Evolutionary conservation across 1,284 basidiomycete genomes (phyloP).

Genomic region (Mrakiaceae sp.): DNA sequence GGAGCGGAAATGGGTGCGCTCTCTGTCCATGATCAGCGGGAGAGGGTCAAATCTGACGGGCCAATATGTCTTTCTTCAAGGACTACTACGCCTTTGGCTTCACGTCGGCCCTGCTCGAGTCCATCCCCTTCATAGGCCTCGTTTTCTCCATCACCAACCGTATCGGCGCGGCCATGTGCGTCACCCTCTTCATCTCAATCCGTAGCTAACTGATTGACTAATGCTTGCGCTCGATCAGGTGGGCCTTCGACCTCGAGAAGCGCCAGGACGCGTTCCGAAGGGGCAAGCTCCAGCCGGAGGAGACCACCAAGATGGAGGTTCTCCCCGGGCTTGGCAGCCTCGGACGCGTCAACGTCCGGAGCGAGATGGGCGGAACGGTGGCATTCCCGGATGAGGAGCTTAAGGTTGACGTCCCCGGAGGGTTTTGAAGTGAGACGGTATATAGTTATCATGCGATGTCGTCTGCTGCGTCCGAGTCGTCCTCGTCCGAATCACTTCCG

Average conservation of each 20-base stretch:
- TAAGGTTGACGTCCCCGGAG: no score
- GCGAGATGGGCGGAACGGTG: neutral
- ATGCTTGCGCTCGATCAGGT: constrained; percentile 60
- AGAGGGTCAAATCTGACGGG: no score
- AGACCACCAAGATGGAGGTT: neutral
- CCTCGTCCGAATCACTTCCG: constrained; percentile 9
- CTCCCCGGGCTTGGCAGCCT: neutral
- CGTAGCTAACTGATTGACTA: neutral
- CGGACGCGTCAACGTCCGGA: constrained; percentile 10
- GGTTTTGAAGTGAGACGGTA: no score
- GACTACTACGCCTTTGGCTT: constrained; percentile 54
- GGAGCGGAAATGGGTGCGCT: constrained; percentile 58
- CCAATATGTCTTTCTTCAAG: no score
- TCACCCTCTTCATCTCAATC: neutral
- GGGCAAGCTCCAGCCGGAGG: constrained; percentile 22
- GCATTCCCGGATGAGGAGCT: no score
- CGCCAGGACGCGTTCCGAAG: constrained; percentile 46
- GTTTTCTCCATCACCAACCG: constrained; percentile 60
- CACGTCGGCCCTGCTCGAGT: constrained; percentile 56
- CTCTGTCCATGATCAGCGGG: neutral
- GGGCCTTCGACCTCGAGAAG: constrained; percentile 67
- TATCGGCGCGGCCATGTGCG: constrained; percentile 61
- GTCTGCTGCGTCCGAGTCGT: neutral
- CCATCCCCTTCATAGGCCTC: constrained; percentile 57
- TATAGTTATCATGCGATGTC: no score